Evolutionary conservation across 305 asterid genomes (phyloP), one percentile per base, ranked within the genome.

Genomic region (Nicotiana rustica): DNA sequence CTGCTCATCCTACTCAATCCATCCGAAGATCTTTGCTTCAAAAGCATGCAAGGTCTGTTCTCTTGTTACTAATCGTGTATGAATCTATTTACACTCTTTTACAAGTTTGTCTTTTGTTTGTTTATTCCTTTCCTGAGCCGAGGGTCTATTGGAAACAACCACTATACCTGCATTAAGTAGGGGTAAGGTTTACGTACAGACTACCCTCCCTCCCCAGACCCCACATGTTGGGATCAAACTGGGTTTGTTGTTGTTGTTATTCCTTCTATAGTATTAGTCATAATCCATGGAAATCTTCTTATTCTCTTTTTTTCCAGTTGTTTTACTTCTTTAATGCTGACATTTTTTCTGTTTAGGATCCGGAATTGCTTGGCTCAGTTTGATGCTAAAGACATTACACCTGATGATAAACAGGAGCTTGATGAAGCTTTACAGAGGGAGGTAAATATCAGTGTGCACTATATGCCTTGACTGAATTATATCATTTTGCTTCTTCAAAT

Each of bases 1-100:
- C 99, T n/a, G 99, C 99, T 82, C 99, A 96, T 85, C 99, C 99
- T 36, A 96, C 99, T 0, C 99, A 96, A 84, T 89, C 99, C 66
- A 89, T 93, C 14, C 86, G 99, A 52, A 90, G 99, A 88, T 96
- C 99, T 3, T 89, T 96, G 94, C 98, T 96, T 86, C 98, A 96
- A 85, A 96, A 96, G 90, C 98, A 96, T 77, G 98, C 92, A 80
- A 96, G 99, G 99, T 95, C 84, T 62, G 81, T 2, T 44, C 13
- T 44, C 52, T 44, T 9, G 52, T 44, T 44, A 44, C 13, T 44
- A 44, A 9, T 7, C 1, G 10, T 10, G 9, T 1, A 41, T 8
- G 49, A 41, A 10, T 41, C 49, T 41, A 41, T 41, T 41, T 70
- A 10, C 6, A 47, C 38, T 1, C n/a, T 31, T 73, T 9, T 10